Evolutionary conservation across 1,284 basidiomycete species (phyloP), one percentile per base, ranked within the genome.

Genomic region (Rhodotorula sp.): DNA sequence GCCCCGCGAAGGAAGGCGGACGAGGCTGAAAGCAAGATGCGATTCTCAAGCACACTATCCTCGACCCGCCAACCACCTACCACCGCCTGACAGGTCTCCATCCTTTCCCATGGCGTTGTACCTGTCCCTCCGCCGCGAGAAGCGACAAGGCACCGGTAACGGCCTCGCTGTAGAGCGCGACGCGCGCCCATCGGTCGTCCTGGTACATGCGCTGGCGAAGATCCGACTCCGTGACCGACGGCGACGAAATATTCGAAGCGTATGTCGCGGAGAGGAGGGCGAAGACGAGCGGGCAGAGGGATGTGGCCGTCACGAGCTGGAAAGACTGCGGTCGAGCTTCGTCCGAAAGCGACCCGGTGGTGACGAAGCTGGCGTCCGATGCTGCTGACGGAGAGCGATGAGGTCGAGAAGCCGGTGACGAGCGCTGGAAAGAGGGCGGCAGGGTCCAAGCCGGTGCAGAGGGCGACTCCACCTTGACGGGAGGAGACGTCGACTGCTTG

Each of bases 111-210:
- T 29, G 46, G 29, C 22, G 39, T 48, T 53, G 29, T 9, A 58
- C 49, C 27, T 27, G 36, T 1, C 67, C 70, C 32, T 39, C 39
- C 19, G 30, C 44, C 17, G 52, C 61, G 15, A 68, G 49, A 24
- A 51, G 27, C 44, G 30, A 53, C 15, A 72, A 30, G 20, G 51
- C 61, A 29, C 34, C 46, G 27, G 5, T n/a, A 19, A 72, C 66
- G 29, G 59, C 53, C 24, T 62, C 64, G 19, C 57, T 32, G 34
- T 52, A 64, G 58, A 24, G 19, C n/a, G 64, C 70, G 6, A 72
- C 70, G 1, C 47, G 53, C 30, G 30, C 62, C 70, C 70, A 72
- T 6, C 61, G 51, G 34, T 48, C 48, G 27, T 68, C 70, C 10
- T 19, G 19, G 30, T 32, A 27, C 59, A 72, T 10, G 15, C 20